Base-by-base conservation (phyloP, 352 stramenopile species). In the Globisporangium apiculatum region DNA sequence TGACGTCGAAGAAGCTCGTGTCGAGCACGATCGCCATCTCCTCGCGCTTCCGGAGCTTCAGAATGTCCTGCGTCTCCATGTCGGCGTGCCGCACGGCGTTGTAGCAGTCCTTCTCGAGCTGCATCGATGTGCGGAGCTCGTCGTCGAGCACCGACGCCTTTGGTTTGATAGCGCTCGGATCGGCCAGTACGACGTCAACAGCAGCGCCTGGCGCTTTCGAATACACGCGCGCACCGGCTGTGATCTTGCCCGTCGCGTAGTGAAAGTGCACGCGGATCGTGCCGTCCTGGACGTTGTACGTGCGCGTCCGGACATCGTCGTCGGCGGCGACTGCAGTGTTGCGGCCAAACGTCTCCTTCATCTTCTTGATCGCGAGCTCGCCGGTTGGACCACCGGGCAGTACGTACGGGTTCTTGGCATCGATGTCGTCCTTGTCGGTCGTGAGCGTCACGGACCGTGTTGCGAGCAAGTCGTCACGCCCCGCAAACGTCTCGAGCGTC, bases 61-160 rank as follows among this genome's bases (percentile, higher is more conserved):
- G 67, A 53, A 97, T 87, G 53, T 98, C 89, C 64, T 95, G 76
- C 43, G 87, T 94, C 65, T 97, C 88, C 17, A 95, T 85, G 61
- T 97, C 88, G 3, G 83, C 73, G 55, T 95, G 79, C 17, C 90
- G 80, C 36, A 96, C 72, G 0, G 72, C 76, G 7, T 76, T 87
- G 68, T 96, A 97, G 67, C 90, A 98, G 54, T 97, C 88, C 60
- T 97, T 97, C 61, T 97, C 89, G 63, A 82, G 69, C 71, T 93
- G 83, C 31, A 91, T 66, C 35, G 72, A 73, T 1, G 72, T 73
- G 17, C 79, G 76, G 3, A 89, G 56, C 41, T 94, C 83, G 53
- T 86, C 76, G 60, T 91, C 83, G 7, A 94, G 65, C 7, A 94
- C 72, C 8, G 81, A 91, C 18, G 77, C 56, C 57, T 94, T 94